A percentile compares a stretch with the other conserved stretches of the same genome.
Conservation (phyloP, 1,284 basidiomycete genomes). For the Heterobasidion irregulare region DNA sequence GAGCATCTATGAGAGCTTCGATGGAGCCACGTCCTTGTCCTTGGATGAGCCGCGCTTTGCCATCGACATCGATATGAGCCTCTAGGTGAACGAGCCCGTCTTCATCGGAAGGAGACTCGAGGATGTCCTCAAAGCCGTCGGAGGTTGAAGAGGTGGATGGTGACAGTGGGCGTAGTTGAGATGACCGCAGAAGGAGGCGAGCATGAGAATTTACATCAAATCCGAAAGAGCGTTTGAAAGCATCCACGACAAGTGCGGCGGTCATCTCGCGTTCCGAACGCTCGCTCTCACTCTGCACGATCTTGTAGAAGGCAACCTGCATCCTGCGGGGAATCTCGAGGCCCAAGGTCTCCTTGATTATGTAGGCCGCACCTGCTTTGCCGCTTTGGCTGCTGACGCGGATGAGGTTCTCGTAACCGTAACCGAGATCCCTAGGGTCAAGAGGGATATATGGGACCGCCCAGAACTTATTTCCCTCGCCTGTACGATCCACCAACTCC, state of each 20-base stretch:
- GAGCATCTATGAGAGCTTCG: neutral
- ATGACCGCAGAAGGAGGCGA: neutral
- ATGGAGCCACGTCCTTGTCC: neutral
- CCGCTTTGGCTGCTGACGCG: neutral
- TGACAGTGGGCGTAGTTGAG: neutral
- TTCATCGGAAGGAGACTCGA: neutral
- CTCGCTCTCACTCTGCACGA: neutral
- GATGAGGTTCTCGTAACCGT: neutral
- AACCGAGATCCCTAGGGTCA: neutral
- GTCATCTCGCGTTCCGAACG: neutral
- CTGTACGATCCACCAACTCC: neutral
- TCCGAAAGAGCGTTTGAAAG: neutral
- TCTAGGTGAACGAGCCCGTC: neutral
- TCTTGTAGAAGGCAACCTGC: neutral
- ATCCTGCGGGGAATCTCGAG: neutral
- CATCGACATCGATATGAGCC: neutral
- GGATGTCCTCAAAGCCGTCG: neutral
- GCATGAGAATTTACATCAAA: neutral
- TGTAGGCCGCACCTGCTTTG: neutral
- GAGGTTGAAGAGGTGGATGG: neutral
- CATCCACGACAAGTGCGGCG: neutral
- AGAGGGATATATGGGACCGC: neutral
- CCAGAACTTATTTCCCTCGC: neutral
- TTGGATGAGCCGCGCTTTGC: neutral
- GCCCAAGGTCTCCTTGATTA: neutral